A percentile compares a stretch with the other conserved stretches of the same genome.
phyloP scores from a whole-genome alignment of 441 rosid genomes.

The Cnidoscolus chayamansa region DNA sequence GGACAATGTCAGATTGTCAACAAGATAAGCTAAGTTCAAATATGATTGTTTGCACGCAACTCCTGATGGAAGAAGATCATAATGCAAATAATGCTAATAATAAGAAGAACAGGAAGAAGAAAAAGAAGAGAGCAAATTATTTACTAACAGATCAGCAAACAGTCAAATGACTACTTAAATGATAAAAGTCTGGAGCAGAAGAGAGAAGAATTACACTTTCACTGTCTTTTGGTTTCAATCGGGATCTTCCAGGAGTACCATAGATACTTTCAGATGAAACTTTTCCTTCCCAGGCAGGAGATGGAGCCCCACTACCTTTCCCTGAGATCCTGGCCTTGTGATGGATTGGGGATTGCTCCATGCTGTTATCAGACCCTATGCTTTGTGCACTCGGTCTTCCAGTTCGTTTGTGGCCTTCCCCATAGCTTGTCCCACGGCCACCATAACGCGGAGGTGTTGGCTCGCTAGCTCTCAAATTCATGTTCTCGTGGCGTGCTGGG shows the following conservation, averaged over 20 bases:
- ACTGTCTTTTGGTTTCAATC: conserved; percentile 45
- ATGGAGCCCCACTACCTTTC: conserved; percentile 33
- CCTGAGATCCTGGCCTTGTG: conserved; percentile 42
- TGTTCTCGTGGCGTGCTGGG: conserved; percentile 41
- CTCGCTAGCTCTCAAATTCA: conserved; percentile 34
- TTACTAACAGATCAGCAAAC: background rate
- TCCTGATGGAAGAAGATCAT: too few species aligned
- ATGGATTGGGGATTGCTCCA: conserved; percentile 70
- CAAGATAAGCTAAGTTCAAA: background rate
- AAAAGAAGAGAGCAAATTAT: background rate
- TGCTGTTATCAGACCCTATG: conserved; percentile 50
- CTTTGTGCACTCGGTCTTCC: conserved; percentile 31
- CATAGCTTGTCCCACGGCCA: conserved; percentile 42
- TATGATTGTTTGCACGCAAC: too few species aligned
- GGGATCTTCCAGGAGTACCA: conserved; percentile 57
- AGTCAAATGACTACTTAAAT: background rate
- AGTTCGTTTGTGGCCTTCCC: conserved; percentile 45
- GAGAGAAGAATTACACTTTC: conserved; percentile 49
- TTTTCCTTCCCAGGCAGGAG: conserved; percentile 64
- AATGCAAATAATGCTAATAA: too few species aligned
- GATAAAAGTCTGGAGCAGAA: background rate
- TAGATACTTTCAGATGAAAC: conserved; percentile 45
- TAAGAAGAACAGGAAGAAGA: too few species aligned
- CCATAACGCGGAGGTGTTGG: conserved; percentile 42
- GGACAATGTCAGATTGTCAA: background rate